Evolutionary conservation across 139 green algal species (phyloP).

Genomic region (Chlorella sp.): DNA sequence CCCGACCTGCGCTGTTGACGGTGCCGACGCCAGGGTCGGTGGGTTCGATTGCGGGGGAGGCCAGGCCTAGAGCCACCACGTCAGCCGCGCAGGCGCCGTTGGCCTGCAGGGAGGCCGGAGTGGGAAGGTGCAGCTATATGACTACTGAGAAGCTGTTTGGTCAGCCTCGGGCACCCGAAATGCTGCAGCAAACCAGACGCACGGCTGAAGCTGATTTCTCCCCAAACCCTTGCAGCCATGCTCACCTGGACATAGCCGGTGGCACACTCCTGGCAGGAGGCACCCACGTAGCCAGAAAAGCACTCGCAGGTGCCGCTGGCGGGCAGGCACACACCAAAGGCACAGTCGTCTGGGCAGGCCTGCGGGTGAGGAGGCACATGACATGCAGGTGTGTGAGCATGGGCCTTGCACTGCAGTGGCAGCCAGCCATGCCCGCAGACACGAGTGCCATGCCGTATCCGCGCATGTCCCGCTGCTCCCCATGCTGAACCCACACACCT

Average conservation of each 20-base stretch:
- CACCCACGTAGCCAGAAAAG: constrained; percentile 45
- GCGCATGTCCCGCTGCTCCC: background rate
- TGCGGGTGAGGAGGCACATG: background rate
- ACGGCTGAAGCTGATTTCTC: background rate
- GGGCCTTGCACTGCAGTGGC: background rate
- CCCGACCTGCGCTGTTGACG: background rate
- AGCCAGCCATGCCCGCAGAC: background rate
- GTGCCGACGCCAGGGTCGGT: background rate
- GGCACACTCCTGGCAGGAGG: constrained; percentile 44
- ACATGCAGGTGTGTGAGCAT: background rate
- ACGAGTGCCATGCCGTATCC: background rate
- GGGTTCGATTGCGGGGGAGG: background rate
- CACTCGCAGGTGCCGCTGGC: constrained; percentile 55
- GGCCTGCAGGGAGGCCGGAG: background rate
- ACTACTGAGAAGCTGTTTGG: background rate
- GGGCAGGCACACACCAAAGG: constrained; percentile 30
- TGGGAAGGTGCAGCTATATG: background rate
- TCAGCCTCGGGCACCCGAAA: background rate
- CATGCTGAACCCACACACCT: background rate
- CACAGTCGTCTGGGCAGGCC: constrained; percentile 44
- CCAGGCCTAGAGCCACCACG: constrained; percentile 33
- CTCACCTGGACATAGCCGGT: constrained; percentile 41
- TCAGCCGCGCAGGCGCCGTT: constrained; percentile 28
- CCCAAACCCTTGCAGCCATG: background rate
- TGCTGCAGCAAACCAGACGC: background rate